Percentiles rank a stretch among this genome's conserved stretches.
Evolutionary conservation across 2,329 filamentous ascomycete genomes (phyloP).

Genomic region (Colletotrichum sp.): DNA sequence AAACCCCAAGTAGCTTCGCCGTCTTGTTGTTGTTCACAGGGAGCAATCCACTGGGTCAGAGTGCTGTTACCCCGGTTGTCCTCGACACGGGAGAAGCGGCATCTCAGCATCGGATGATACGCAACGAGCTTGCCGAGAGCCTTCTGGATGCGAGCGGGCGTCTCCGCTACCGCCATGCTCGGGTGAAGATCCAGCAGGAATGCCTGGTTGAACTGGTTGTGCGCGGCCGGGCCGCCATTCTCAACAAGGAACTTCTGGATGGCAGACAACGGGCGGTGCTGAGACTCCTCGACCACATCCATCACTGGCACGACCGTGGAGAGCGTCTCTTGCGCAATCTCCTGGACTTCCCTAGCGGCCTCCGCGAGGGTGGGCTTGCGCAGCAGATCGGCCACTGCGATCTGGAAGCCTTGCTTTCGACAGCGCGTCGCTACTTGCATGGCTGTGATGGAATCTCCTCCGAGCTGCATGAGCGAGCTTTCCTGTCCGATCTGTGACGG

Average conservation of each 20-base stretch:
- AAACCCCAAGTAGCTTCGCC: neutral
- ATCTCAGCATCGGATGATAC: neutral
- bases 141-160: neutral
- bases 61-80: neutral
- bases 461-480: neutral
- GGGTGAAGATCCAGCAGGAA: neutral
- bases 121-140: neutral
- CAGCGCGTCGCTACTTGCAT: neutral
- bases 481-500: neutral
- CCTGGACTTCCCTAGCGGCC: neutral
- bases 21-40: neutral
- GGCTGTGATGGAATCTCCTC: neutral
- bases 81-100: neutral
- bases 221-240: neutral
- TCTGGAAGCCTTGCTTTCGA: neutral
- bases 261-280: neutral
- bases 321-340: neutral
- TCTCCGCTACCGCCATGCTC: neutral
- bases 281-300: neutral
- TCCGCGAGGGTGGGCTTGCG: neutral
- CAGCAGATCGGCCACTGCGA: neutral
- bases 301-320: accelerated
- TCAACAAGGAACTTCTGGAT: neutral
- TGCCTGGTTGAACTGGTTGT: neutral
- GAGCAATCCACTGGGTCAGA: neutral